phyloP scores from a whole-genome alignment of 805 yeast species.

The Deakozyma indianensis region DNA sequence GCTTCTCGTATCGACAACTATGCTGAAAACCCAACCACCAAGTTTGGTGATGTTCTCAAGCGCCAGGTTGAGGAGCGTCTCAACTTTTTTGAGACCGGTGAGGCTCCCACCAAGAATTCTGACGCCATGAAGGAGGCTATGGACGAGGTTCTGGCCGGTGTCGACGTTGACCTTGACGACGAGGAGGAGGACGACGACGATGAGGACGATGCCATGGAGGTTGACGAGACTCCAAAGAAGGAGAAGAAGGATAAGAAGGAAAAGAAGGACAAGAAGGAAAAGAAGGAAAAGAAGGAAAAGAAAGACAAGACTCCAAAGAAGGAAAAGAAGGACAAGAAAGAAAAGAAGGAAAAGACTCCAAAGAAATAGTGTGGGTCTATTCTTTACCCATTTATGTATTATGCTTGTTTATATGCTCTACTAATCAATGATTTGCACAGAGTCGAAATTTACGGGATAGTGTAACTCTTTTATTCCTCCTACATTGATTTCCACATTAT shows the following conservation, averaged over 20 bases:
- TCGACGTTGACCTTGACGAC: slow-evolving; percentile 27
- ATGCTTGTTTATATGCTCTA: too few relatives aligned
- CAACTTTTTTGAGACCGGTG: slow-evolving; percentile 90
- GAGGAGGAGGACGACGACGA: slow-evolving; percentile 29
- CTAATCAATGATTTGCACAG: too few relatives aligned
- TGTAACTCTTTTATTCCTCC: too few relatives aligned
- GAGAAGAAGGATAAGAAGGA: slow-evolving; percentile 34
- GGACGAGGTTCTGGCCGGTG: slow-evolving; percentile 36
- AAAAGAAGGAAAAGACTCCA: slow-evolving; percentile 36
- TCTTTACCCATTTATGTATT: neutral
- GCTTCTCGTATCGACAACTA: slow-evolving; percentile 98
- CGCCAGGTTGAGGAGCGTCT: slow-evolving; percentile 97
- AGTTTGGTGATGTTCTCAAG: slow-evolving; percentile 81
- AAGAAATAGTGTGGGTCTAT: too few relatives aligned
- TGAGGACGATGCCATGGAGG: slow-evolving; percentile 19
- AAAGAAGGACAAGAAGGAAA: slow-evolving; percentile 36
- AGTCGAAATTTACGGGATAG: too few relatives aligned
- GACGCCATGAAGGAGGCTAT: slow-evolving; percentile 91
- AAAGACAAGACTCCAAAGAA: slow-evolving; percentile 34
- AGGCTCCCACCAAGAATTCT: slow-evolving; percentile 89
- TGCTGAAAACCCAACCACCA: slow-evolving; percentile 84
- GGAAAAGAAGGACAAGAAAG: slow-evolving; percentile 35
- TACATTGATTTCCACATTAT: too few relatives aligned
- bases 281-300: slow-evolving; percentile 37
- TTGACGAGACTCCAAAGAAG: slow-evolving; percentile 24